Base-by-base conservation (phyloP, 2,329 filamentous ascomycete genomes). In the Arthrobotrys conoides region DNA sequence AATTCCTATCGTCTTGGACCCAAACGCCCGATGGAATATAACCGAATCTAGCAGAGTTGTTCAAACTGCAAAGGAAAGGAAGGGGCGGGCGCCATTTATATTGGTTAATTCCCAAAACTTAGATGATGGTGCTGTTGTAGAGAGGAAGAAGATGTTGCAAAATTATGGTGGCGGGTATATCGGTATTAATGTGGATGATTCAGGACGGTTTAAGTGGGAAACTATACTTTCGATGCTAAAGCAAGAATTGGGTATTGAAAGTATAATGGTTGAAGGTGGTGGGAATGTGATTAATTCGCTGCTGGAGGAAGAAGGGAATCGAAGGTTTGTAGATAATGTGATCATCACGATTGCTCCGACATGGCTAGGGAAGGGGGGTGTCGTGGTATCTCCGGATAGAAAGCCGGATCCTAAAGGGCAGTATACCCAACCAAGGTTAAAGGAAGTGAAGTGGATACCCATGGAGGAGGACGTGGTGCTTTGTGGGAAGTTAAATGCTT, bases 211-310 rank as follows among this genome's bases (percentile, higher is more conserved):
- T 18, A 67, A 24, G n/a, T 64, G 63, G 46, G n/a, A 30, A n/a
- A 22, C 75, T 16, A 61, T 46, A 63, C 80, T 75, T 59, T 79
- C 49, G 83, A 84, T 38, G 84, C 83, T 76, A 83, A 85, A 55
- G 82, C 83, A 68, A 84, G 83, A 59, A 85, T 82, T 16, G 83
- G 85, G 36, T 84, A 84, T 83, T 85, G 87, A 70, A 66, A 97
- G 93, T 83, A 87, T 97, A 73, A 97, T 97, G 95, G 88, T 98
- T 61, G 95, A 98, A 84, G 95, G 95, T 0, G 95, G 95, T 10
- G 94, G 89, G 0, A 86, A 87, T 10, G 90, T 97, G 38, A 93
- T 98, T 83, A 96, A 96, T 83, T 89, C 91, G 44, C 85, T 98
- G 18, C 87, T 98, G n/a, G 86, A 88, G 46, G 64, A 66, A 10